Evolutionary conservation across 139 green algal genomes (phyloP), one percentile per base, ranked within the genome.

Genomic region (Chlorella sp.): DNA sequence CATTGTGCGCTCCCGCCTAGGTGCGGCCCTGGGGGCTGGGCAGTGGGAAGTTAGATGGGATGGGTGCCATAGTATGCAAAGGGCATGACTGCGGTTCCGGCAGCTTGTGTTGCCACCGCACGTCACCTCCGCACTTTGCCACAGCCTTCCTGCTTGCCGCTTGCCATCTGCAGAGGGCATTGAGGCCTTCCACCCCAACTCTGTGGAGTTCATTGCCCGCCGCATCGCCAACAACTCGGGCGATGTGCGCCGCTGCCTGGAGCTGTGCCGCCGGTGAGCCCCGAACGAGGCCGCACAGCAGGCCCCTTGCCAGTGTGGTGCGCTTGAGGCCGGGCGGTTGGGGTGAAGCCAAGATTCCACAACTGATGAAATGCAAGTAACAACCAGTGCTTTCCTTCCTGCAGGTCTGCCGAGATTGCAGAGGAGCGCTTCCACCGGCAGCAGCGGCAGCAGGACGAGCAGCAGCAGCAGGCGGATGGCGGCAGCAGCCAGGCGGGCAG

Each of bases 1-100:
- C 21, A 99, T 99, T 82, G 80, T 98, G 11, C 73, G 70, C 16
- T 81, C 74, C 15, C 92, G 96, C 12, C 90, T 99, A 72, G 76
- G 76, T 82, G 76, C 28, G 76, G 3, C 30, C n/a, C n/a, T n/a
- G n/a, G n/a, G n/a, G n/a, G n/a, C n/a, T n/a, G n/a, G n/a, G n/a
- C n/a, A n/a, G n/a, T n/a, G n/a, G n/a, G n/a, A n/a, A n/a, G n/a
- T n/a, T n/a, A n/a, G n/a, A n/a, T n/a, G n/a, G n/a, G n/a, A n/a
- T n/a, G n/a, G n/a, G n/a, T n/a, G n/a, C n/a, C n/a, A n/a, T n/a
- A n/a, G n/a, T n/a, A n/a, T n/a, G n/a, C n/a, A n/a, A n/a, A n/a
- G n/a, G n/a, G n/a, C n/a, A n/a, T n/a, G n/a, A n/a, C n/a, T n/a
- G n/a, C n/a, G n/a, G n/a, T n/a, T n/a, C n/a, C n/a, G n/a, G n/a